Base-by-base conservation (phyloP, 164 flowering plant genomes). In the Brasenia schreberi region DNA sequence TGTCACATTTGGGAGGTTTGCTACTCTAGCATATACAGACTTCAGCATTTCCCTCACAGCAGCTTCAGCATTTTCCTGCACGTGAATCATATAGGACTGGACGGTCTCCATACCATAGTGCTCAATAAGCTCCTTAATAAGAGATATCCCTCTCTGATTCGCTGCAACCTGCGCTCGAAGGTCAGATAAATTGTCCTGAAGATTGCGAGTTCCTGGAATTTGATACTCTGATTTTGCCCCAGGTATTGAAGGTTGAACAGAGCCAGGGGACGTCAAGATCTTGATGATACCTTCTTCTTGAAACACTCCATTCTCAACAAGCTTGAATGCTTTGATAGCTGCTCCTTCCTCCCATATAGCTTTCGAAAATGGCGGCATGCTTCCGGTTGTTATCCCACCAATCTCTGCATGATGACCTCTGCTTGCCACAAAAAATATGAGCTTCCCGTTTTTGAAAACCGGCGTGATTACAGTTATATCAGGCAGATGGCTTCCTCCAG, bases 331-430 rank as follows among this genome's bases (percentile, higher is more conserved):
- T 81, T 91, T 94, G 64, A 94, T 89, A 0, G 97, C 96, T 61
- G 96, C 96, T 67, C 99, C 99, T 84, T 94, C 99, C 79, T 94
- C 97, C 88, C 87, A 87, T 76, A 94, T 89, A 66, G 83, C 74
- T 79, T 87, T 91, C 3, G 97, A 94, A 77, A 94, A 91, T 42
- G 99, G 99, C 2, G 99, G 99, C 99, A 94, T 94, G 73, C 99
- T 94, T 75, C 99, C 97, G 10, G 99, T 97, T 69, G 99, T 91
- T 61, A 89, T 88, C 65, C 99, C 99, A n/a, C 99, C 99, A 43
- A 94, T 89, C 77, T 91, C 97, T 19, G 99, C 96, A 83, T 94
- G 99, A 72, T 94, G 99, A 18, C 99, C 99, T 78, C 99, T 83
- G 68, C 95, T 94, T 49, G 99, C 99, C 64, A 94, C 96, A 62